Base-by-base conservation (phyloP, 1,284 basidiomycete species). In the Trichosporon sp. region DNA sequence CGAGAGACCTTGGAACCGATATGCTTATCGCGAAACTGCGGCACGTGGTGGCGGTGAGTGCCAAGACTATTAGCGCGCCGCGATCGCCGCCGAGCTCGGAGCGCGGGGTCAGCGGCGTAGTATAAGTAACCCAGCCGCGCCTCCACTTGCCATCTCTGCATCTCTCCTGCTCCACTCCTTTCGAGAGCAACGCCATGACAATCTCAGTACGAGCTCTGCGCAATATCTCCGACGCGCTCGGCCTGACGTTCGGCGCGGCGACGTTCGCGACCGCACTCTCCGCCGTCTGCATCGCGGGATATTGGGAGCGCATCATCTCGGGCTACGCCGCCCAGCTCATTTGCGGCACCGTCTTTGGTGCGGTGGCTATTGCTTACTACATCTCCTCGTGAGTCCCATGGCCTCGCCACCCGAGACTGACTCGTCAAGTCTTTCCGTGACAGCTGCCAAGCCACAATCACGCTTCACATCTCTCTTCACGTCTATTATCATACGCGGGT, bases 1-100 rank as follows among this genome's bases (percentile, higher is more conserved):
- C 5, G 5, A 10, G 35, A 37, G 8, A 7, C 10, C 38, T 12
- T 4, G 43, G 43, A 5, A 46, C 43, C 43, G 43, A 46, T 3
- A 16, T 46, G 43, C 51, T 54, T 21, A 54, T 54, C 51, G 4
- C 19, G 51, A 16, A 11, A 7, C 51, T 7, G 51, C 3, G 19
- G 51, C 51, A 54, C 51, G 51, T 54, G 51, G 51, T 26, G 51
- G 51, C 51, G 51, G 51, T 54, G 51, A 48, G 46, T 40, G 38
- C 51, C 51, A 54, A 54, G 51, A 11, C 51, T 46, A 14, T 7
- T n/a, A 46, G 16, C 11, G 16, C 51, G 51, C 51, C 21, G 51
- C 51, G 51, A 54, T 54, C 51, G 51, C 51, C 51, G 51, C 51
- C 16, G 4, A 16, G 51, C 51, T 54, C 51, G 7, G 46, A 48